Evolutionary conservation across 768 basidiomycete species (phyloP), one percentile per base, ranked within the genome.

Genomic region (Albatrellus ellisii): DNA sequence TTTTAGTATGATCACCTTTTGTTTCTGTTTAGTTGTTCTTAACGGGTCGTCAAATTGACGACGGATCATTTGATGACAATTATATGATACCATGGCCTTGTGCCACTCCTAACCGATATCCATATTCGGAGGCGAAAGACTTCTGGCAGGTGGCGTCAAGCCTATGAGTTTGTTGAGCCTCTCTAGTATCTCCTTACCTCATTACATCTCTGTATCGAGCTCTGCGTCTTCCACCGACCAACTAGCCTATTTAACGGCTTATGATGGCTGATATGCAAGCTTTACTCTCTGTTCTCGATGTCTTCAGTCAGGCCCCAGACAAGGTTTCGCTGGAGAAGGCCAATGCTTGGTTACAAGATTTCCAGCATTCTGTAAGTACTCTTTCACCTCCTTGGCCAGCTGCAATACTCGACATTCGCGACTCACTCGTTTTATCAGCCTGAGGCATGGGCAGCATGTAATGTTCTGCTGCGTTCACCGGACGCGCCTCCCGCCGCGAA

Each of bases 301-400:
- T 89, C 35, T 90, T 90, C 60, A 67, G 71, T 51, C 72, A 77
- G 46, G 79, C 80, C 41, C 85, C 94, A 25, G 86, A 94, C 69
- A 82, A 85, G 54, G 61, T 62, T 12, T 78, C 87, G 14, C 71
- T 95, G 50, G 84, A 87, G 52, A 73, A 72, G 51, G 94, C 91
- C 51, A 97, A 95, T 66, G 65, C 77, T 52, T 97, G 91, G 91
- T 79, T 99, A 48, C 84, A 91, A 67, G 90, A 92, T 62, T 99
- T 98, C 61, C 94, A 99, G 68, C 92, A 97, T 70, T 92, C 89
- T 69, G 94, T 97, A 79, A 83, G 77, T 84, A 69, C 67, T 67
- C 64, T 77, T 76, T 78, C 76, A 70, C 73, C 71, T 75, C 63
- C 75, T 72, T 76, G 55, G 58, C 57, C 57, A 54, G 68, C 72